phyloP scores from a whole-genome alignment of 352 stramenopile species.

The Halophytophthora polymorphica region DNA sequence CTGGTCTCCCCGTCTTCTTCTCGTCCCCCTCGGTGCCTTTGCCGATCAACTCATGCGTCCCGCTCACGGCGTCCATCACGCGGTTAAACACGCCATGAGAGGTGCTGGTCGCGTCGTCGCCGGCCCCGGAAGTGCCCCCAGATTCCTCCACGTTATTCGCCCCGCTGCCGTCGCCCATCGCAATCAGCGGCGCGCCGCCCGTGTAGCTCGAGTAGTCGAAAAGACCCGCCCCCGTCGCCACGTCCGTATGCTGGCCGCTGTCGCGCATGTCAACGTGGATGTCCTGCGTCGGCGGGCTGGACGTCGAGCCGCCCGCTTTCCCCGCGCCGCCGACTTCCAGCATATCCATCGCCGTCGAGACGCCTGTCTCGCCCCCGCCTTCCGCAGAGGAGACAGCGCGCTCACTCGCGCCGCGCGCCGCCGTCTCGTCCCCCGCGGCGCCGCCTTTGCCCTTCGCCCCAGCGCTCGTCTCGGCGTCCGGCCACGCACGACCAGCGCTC shows the following conservation, averaged over 20 bases:
- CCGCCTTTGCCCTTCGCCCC: conserved; percentile 1
- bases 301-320: conserved; percentile 2
- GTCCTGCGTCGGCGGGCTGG: too few relatives aligned
- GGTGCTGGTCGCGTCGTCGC: background rate
- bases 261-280: too few relatives aligned
- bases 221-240: conserved; percentile 21
- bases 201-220: conserved; percentile 54
- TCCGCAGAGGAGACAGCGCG: background rate
- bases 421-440: conserved; percentile 2
- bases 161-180: conserved; percentile 9
- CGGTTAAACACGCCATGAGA: conserved; percentile 20
- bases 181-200: conserved; percentile 35
- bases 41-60: conserved; percentile 11
- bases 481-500: conserved; percentile 8
- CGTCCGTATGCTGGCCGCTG: too few relatives aligned
- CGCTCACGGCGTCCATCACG: conserved; percentile 1
- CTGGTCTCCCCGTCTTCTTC: conserved; percentile 70
- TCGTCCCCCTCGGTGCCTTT: conserved; percentile 36
- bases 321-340: conserved; percentile 4
- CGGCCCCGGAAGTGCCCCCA: background rate
- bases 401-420: background rate
- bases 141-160: background rate
- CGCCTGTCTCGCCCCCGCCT: background rate
- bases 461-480: too few relatives aligned
- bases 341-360: conserved; percentile 9